Base-by-base conservation (phyloP, 2,329 filamentous ascomycete species). In the Waltergamsia citrina region DNA sequence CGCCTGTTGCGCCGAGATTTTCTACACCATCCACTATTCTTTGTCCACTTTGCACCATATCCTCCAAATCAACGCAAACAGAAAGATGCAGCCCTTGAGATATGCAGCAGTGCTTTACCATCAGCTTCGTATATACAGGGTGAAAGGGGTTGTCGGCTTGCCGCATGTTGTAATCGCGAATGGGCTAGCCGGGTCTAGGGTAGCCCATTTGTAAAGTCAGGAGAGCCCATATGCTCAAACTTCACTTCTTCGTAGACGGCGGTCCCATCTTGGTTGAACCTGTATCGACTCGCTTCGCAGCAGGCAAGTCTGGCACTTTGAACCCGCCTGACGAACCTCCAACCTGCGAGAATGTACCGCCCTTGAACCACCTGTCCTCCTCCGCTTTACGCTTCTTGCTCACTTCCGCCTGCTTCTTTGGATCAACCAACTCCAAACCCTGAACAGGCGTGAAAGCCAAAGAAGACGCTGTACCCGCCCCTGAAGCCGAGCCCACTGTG, bases 341-440 rank as follows among this genome's bases (percentile, higher is more conserved):
- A 36, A 94, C 74, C 56, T 95, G 88, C 7, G 92, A 95, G 52
- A 98, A 98, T 0, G 85, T 88, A n/a, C 92, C 92, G 30, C 86
- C 85, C 59, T 92, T 94, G 67, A 98, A 98, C 81, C 87, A 98
- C 24, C 86, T 71, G 53, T 96, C 90, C 53, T 94, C 86, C 43
- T 96, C 92, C 1, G 86, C 88, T 55, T 94, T 93, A 42, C 87
- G 70, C 66, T 96, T 96, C 47, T 86, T 74, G 52, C 74, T 87
- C 54, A 94, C 72, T 62, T 95, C 87, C 7, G 85, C 84, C 46
- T 87, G 79, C 37, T 84, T 76, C 65, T 92, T 94, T 16, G 92
- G 92, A 54, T 96, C 90, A 6, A 96, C 88, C 10, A 98, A 72
- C 63, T 98, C 90, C 25, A 98, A 69, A 3, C 92, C 92, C 52